These are phyloP conservation scores for Zygnema circumcarinatum DNA, from an alignment of 139 green algal genomes.

Conservation along the genomic window DNA sequence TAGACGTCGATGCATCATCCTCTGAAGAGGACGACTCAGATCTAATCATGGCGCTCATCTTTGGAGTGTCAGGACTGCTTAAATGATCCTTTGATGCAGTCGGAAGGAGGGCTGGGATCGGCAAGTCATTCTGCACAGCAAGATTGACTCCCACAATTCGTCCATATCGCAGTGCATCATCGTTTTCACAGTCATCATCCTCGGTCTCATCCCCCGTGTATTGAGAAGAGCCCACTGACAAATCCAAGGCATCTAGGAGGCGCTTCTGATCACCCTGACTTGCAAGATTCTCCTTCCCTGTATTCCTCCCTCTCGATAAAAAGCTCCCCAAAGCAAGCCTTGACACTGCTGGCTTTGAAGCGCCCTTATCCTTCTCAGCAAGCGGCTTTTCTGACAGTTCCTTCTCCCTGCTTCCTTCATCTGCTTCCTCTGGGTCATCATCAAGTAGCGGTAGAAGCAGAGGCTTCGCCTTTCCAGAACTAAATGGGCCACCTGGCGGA, in stretches of 20 bases:
- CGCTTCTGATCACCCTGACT: background rate
- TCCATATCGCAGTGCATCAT: background rate
- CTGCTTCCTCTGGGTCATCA: background rate
- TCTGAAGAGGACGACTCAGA: background rate
- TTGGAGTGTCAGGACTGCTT: background rate
- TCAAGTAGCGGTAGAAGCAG: background rate
- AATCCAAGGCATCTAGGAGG: background rate
- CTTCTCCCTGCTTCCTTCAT: background rate
- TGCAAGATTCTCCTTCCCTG: background rate
- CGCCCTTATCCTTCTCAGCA: background rate
- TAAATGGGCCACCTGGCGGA: background rate
- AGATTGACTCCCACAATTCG: background rate
- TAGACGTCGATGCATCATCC: background rate
- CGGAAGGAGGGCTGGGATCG: background rate
- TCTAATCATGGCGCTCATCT: too few relatives aligned
- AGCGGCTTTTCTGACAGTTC: background rate
- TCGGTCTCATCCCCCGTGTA: background rate
- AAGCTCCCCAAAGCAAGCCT: background rate
- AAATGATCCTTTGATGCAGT: background rate
- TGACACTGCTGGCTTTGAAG: background rate
- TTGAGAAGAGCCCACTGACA: background rate
- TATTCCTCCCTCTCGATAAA: background rate
- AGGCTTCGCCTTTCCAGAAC: background rate
- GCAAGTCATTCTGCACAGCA: constrained; percentile 3
- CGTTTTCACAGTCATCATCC: background rate